Evolutionary conservation across 345 rosid genomes (phyloP).

Genomic region (Gossypium stocksii): DNA sequence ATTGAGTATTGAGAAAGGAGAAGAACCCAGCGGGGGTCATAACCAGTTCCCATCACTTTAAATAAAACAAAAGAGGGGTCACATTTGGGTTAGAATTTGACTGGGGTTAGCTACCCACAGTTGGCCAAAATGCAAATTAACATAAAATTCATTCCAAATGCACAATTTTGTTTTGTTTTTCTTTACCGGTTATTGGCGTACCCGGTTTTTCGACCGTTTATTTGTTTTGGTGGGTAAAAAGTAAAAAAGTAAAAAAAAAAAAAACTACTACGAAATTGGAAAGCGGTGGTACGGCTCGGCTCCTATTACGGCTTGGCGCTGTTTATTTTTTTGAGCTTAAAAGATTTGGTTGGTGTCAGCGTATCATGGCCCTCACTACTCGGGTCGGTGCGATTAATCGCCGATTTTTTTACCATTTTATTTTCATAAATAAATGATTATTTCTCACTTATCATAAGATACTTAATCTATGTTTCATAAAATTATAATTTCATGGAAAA

Average conservation of each 20-base stretch:
- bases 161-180: constrained; percentile 32
- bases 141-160: constrained; percentile 49
- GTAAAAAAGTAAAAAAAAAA: not conserved
- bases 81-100: constrained; percentile 51
- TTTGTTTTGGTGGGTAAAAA: not conserved
- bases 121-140: constrained; percentile 50
- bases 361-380: too few species aligned
- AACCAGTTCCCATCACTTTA: constrained; percentile 40
- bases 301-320: constrained; percentile 27
- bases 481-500: too few species aligned
- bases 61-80: constrained; percentile 51
- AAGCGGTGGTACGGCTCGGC: constrained; percentile 17
- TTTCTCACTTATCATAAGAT: too few species aligned
- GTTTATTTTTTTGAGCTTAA: not conserved
- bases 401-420: too few species aligned
- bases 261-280: not conserved
- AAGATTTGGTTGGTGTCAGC: constrained; percentile 5
- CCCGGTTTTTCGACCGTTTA: constrained; percentile 15
- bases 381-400: too few species aligned
- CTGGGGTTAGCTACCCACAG: constrained; percentile 49
- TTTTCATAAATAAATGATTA: too few species aligned
- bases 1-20: constrained; percentile 17
- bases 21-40: constrained; percentile 38
- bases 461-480: too few species aligned
- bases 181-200: not conserved